Base-by-base conservation (phyloP, 1,139 yeast species). In the Sugiyamaella neomexicana region DNA sequence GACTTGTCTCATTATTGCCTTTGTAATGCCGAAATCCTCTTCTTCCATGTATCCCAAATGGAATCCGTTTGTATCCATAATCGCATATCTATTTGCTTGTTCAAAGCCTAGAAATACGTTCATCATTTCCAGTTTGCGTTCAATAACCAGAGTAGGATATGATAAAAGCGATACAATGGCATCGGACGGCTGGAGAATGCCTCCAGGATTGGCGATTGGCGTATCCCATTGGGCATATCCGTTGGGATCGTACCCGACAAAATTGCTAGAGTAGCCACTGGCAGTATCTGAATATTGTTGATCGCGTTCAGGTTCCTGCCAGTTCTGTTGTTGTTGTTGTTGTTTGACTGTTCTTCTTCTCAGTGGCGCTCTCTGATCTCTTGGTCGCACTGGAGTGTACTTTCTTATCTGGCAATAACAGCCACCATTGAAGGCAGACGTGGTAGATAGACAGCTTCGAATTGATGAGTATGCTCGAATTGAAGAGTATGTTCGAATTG, bases 91-190 rank as follows among this genome's bases (percentile, higher is more conserved):
- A 68, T 91, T 91, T 0, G 95, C 90, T 72, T 91, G 98, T 68
- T 93, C 98, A 65, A 88, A 88, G 0, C 97, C 97, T 37, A 91
- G 68, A 53, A 90, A 79, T 13, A 93, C 76, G 66, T 89, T 91
- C 89, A 89, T 85, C 73, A 86, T 79, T 70, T 93, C 98, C 38
- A 93, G 75, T 66, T 89, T 87, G 55, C 99, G 78, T 67, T 91
- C 97, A 52, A 93, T 81, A 1, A 91, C 90, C 36, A 93, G 70
- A 2, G 93, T 86, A 0, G 97, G 97, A 65, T 88, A 89, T 45
- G 78, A 76, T 42, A 89, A 70, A 12, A 88, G 72, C 38, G 76
- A 75, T 42, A 78, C 77, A 31, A 85, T 75, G 0, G 85, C 82
- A 64, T 85, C 89, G 16, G 77, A 70, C 1, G 75, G 75, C 5